These are phyloP conservation scores for Scheffersomyces lignosus DNA, from an alignment of 805 yeast genomes.

Conservation along the genomic window DNA sequence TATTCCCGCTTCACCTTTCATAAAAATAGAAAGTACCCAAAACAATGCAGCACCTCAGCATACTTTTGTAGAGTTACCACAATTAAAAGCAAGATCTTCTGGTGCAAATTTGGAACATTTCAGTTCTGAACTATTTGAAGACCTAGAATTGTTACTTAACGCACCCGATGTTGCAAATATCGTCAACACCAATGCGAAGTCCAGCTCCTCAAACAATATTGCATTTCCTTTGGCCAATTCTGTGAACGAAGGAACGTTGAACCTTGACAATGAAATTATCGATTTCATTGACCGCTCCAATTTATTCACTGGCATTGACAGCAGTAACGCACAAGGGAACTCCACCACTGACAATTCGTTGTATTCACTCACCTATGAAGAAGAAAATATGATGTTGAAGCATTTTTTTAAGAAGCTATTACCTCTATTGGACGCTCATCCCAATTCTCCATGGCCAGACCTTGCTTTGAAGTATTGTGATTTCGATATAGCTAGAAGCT, in stretches of 20 bases:
- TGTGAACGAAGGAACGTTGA: background rate
- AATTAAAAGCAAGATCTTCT: conserved; percentile 8
- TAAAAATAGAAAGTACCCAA: background rate
- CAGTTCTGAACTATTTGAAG: conserved; percentile 24
- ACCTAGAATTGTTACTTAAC: conserved; percentile 21
- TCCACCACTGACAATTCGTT: conserved; percentile 1
- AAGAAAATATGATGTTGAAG: conserved; percentile 54
- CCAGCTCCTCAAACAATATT: background rate
- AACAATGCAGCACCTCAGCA: background rate
- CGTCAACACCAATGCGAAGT: background rate
- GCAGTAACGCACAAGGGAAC: background rate
- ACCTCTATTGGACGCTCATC: conserved; percentile 58
- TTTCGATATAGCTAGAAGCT: conserved; percentile 56
- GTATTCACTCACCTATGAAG: conserved; percentile 36
- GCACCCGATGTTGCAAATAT: conserved; percentile 4
- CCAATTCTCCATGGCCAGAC: conserved; percentile 62
- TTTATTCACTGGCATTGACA: background rate
- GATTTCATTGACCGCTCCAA: conserved; percentile 16
- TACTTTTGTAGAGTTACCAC: background rate
- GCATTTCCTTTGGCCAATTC: background rate
- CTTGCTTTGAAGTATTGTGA: conserved; percentile 57
- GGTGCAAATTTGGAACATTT: conserved; percentile 21
- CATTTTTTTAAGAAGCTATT: conserved; percentile 56
- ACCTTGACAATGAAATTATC: conserved; percentile 14
- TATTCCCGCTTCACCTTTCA: background rate